phyloP scores from a whole-genome alignment of 2,329 filamentous ascomycete species.

The Ascochyta viciae-villosae region DNA sequence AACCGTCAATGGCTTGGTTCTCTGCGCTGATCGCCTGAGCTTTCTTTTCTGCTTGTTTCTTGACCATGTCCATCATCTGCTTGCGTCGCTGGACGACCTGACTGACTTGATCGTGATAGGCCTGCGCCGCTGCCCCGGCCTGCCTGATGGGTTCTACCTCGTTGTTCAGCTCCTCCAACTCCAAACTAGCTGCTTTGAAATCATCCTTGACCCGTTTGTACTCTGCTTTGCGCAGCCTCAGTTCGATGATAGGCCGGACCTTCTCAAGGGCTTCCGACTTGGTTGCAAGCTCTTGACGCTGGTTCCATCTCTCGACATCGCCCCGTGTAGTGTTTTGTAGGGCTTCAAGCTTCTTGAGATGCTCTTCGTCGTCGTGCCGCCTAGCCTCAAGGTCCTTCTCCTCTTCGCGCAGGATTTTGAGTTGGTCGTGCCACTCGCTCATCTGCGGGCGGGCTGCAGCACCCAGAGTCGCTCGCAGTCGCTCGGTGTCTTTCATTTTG shows the following conservation, averaged over 20 bases:
- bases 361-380: conserved; percentile 66
- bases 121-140: conserved; percentile 72
- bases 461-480: conserved; percentile 84
- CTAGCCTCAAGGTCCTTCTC: conserved; percentile 70
- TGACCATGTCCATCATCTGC: conserved; percentile 61
- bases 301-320: conserved; percentile 82
- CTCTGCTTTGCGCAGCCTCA: conserved; percentile 61
- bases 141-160: conserved; percentile 71
- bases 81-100: conserved; percentile 63
- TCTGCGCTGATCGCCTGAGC: conserved; percentile 41
- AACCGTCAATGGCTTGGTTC: conserved; percentile 49
- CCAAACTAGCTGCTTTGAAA: conserved; percentile 62
- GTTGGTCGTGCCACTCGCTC: conserved; percentile 75
- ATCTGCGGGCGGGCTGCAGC: conserved; percentile 86
- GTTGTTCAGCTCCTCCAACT: conserved; percentile 66
- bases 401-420: conserved; percentile 73
- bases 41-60: conserved; percentile 59
- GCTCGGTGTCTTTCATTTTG: conserved; percentile 77
- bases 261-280: conserved; percentile 70
- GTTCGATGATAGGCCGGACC: conserved; percentile 70
- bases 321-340: conserved; percentile 77
- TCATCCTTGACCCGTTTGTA: conserved; percentile 62
- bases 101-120: conserved; percentile 68
- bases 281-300: conserved; percentile 73
- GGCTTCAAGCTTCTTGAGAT: conserved; percentile 70